Base-by-base conservation (phyloP, 768 basidiomycete genomes). In the Collybiopsis confluens region DNA sequence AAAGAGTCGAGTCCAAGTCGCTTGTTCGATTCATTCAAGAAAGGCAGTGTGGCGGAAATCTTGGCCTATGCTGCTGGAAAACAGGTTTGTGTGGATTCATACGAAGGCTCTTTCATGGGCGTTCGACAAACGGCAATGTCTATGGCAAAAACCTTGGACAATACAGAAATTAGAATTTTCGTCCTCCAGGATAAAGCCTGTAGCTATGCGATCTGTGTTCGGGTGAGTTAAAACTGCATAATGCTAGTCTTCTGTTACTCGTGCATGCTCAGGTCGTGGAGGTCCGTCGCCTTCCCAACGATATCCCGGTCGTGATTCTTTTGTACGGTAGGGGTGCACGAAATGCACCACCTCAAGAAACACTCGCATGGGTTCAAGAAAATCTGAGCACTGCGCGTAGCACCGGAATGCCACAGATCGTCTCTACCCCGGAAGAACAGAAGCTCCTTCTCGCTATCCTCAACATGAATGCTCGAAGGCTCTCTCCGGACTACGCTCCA, bases 91-190 rank as follows among this genome's bases (percentile, higher is more conserved):
- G 47, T 54, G 46, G 45, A 45, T 16, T 30, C 54, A 11, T 57
- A 48, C 23, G 20, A n/a, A 27, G 50, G 54, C 45, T n/a, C 53
- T 2, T 57, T 52, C 30, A 48, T 57, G 46, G 56, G 54, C 40
- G 45, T 45, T 38, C 52, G 56, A 4, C 56, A 57, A 38, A 57
- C 56, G 6, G 20, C 49, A 4, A 54, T 57, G 52, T 20, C 35
- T 7, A n/a, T 57, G 10, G 53, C 40, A 23, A 36, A 48, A 11
- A 38, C 27, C 38, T 42, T 44, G n/a, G 47, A 54, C 35, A 35
- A 30, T 2, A n/a, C n/a, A n/a, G 53, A 46, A 9, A 26, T 5
- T 18, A 38, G 33, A 11, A 40, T 38, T n/a, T 23, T 35, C 18
- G 27, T 54, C 3, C 21, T 54, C 13, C 51, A 56, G 37, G 55